Base-by-base conservation (phyloP, 2,329 filamentous ascomycete genomes). In the Xylariomycetidae sp. region DNA sequence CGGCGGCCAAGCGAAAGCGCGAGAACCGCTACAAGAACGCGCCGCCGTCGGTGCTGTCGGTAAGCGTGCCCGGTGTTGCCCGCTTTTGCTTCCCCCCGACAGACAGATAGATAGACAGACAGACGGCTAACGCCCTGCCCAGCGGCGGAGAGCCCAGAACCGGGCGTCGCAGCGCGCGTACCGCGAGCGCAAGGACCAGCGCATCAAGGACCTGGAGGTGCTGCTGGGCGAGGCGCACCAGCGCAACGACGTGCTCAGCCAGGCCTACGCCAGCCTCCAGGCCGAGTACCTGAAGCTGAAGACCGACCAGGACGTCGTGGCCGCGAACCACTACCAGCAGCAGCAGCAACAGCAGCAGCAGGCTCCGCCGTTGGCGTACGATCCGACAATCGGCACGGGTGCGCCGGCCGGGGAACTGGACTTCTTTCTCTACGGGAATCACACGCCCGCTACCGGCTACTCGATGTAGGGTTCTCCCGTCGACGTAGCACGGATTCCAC, bases 101-200 rank as follows among this genome's bases (percentile, higher is more conserved):
- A n/a, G n/a, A n/a, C n/a, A n/a, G n/a, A n/a, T n/a, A n/a, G n/a
- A n/a, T n/a, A n/a, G n/a, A n/a, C n/a, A n/a, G n/a, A n/a, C n/a
- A n/a, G n/a, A n/a, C n/a, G n/a, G n/a, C n/a, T n/a, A n/a, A n/a
- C n/a, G n/a, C n/a, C n/a, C n/a, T 15, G 16, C 15, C 6, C 49
- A 76, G 70, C 67, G 73, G 29, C 68, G 74, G 39, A 63, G 74
- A 49, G 74, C 73, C 28, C 74, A 78, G 46, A 78, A 78, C 44
- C 67, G 74, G 34, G 74, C 74, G 24, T 77, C 74, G 3, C 74
- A 79, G 51, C 61, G 74, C 37, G 74, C 74, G 1, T 79, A 78
- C 49, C 64, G 74, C 29, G 74, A 79, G 51, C 66, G 75, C 33
- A 79, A 79, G 48, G 74, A 82, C 49, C 76, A 79, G 52, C 71